Conservation (phyloP, 2,329 filamentous ascomycete species). For the Gaeumannomyces tritici region DNA sequence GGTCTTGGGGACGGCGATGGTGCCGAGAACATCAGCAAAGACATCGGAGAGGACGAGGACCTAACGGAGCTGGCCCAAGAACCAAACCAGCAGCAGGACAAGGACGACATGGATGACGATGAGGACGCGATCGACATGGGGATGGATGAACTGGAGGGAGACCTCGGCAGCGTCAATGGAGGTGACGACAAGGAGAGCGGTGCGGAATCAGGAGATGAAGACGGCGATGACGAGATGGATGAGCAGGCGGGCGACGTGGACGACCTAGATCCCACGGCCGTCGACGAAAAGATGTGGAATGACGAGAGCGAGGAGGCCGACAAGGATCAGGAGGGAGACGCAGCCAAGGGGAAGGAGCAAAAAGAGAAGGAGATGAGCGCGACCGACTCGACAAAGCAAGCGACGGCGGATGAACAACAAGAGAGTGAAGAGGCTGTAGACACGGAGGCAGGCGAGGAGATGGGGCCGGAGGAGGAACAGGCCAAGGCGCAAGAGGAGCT, state of each 20-base stretch:
- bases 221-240: conserved; percentile 68
- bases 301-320: conserved; percentile 69
- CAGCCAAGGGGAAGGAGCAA: conserved; percentile 57
- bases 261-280: conserved; percentile 76
- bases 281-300: conserved; percentile 99
- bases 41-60: conserved; percentile 89
- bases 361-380: conserved; percentile 48
- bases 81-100: conserved; percentile 55
- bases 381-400: conserved; percentile 43
- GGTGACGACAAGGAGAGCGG: conserved; percentile 51
- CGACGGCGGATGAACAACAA: conserved; percentile 39
- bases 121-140: conserved; percentile 89
- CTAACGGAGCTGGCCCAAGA: conserved; percentile 85
- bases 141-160: conserved; percentile 82
- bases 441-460: conserved; percentile 50
- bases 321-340: conserved; percentile 70
- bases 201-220: conserved; percentile 51
- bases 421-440: conserved; percentile 25
- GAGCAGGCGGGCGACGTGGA: conserved; percentile 88
- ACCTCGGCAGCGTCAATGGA: conserved; percentile 57
- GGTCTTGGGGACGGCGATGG: conserved; percentile 93
- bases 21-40: conserved; percentile 95
- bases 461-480: conserved; percentile 50
- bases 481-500: conserved; percentile 44
- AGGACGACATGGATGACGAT: conserved; percentile 63